phyloP scores from a whole-genome alignment of 176 grass and related monocot species.

The Cenchrus fungigraminus region DNA sequence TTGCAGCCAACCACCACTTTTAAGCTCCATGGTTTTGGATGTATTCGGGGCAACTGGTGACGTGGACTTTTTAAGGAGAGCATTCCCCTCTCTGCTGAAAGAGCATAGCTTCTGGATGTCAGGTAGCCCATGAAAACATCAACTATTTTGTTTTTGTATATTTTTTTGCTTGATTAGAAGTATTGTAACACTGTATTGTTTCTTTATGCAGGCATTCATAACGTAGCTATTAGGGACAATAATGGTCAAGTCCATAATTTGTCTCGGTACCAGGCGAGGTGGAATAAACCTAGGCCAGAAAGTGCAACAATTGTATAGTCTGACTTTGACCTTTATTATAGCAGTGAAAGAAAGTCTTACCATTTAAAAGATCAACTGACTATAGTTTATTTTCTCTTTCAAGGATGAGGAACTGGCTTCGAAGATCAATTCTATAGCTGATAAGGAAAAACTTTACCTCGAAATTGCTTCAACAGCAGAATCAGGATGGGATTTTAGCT shows the following conservation, averaged over 20 bases:
- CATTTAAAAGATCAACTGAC: slow-evolving; percentile 17
- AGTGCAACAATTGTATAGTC: slow-evolving; percentile 74
- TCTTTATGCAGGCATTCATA: slow-evolving; percentile 70
- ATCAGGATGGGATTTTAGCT: slow-evolving; percentile 99
- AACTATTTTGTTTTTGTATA: slow-evolving; percentile 22
- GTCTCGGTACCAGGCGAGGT: slow-evolving; percentile 78
- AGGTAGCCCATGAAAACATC: slow-evolving; percentile 45
- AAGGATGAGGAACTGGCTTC: slow-evolving; percentile 79
- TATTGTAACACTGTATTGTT: slow-evolving; percentile 12
- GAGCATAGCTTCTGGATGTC: slow-evolving; percentile 97
- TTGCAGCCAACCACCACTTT: slow-evolving; percentile 85
- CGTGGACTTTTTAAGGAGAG: slow-evolving; percentile 60
- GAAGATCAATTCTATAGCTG: slow-evolving; percentile 54
- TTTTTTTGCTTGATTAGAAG: slow-evolving; percentile 23
- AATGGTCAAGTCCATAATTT: slow-evolving; percentile 59
- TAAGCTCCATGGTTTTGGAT: slow-evolving; percentile 87
- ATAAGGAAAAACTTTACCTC: slow-evolving; percentile 70
- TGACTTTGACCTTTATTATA: neutral
- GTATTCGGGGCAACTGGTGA: slow-evolving; percentile 72
- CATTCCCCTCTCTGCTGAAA: slow-evolving; percentile 71
- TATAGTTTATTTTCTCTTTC: slow-evolving; percentile 10
- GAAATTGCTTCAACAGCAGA: slow-evolving; percentile 90
- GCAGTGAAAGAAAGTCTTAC: neutral
- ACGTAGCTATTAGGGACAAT: slow-evolving; percentile 68
- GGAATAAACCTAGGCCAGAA: slow-evolving; percentile 96